Evolutionary conservation across 2,329 filamentous ascomycete genomes (phyloP).

Genomic region (Penicillium palitans): DNA sequence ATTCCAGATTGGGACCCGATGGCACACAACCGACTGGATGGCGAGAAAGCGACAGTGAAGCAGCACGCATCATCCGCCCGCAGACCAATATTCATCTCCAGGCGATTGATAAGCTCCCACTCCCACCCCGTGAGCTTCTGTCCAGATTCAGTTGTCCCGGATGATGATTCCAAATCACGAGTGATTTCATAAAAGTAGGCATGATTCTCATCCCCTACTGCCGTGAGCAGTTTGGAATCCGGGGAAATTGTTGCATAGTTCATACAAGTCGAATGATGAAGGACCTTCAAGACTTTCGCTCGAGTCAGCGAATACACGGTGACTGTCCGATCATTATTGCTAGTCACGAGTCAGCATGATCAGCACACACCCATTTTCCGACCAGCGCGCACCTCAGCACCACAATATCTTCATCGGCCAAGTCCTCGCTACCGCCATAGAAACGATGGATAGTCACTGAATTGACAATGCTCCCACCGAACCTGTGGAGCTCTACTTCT

Average conservation of each 20-base stretch:
- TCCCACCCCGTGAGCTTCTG: conserved; percentile 42
- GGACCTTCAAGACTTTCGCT: conserved; percentile 65
- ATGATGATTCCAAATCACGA: conserved; percentile 31
- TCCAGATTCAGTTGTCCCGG: conserved; percentile 31
- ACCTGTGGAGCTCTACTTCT: conserved; percentile 57
- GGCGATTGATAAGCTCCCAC: conserved; percentile 42
- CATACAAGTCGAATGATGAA: conserved; percentile 79
- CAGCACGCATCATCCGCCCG: conserved; percentile 46
- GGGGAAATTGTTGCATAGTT: conserved; percentile 95
- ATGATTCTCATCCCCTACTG: conserved; percentile 83
- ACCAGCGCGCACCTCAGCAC: conserved; percentile 45
- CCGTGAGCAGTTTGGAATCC: conserved; percentile 75
- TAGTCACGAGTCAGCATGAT: conserved; percentile 56
- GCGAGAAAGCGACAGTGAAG: conserved; percentile 52
- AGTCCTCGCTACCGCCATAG: conserved; percentile 41
- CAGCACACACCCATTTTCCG: conserved; percentile 10
- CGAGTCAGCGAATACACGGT: conserved; percentile 75
- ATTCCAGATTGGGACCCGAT: conserved; percentile 53
- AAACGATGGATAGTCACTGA: conserved; percentile 65
- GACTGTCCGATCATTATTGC: conserved; percentile 90
- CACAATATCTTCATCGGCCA: conserved; percentile 58
- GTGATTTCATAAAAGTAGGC: conserved; percentile 73
- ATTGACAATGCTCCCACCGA: conserved; percentile 66
- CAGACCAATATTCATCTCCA: conserved; percentile 45
- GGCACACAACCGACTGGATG: conserved; percentile 50